These are phyloP conservation scores for Lepidopterella palustris DNA, from an alignment of 495 filamentous ascomycete genomes.

Conservation along the genomic window DNA sequence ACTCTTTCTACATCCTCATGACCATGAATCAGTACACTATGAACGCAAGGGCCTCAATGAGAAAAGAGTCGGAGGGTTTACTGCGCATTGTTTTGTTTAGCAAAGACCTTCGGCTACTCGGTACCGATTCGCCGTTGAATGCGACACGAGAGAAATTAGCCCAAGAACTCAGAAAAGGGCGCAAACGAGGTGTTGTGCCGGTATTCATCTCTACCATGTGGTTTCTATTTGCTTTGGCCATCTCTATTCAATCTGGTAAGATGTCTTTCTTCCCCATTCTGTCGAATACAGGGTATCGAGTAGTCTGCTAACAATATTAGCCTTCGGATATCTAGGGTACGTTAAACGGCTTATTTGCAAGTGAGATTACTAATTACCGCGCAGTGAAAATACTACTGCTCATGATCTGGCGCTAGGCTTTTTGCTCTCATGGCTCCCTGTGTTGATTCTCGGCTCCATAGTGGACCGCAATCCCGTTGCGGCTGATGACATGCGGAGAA, in stretches of 20 bases:
- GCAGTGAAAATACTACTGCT: conserved; percentile 38
- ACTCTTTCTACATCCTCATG: conserved; percentile 41
- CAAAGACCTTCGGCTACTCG: conserved; percentile 28
- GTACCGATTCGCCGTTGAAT: conserved; percentile 16
- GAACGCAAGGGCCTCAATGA: conserved; percentile 18
- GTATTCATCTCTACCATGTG: conserved; percentile 40
- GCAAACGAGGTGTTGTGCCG: conserved; percentile 38
- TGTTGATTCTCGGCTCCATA: conserved; percentile 43
- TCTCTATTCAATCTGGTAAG: conserved; percentile 39
- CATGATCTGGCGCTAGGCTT: conserved; percentile 46
- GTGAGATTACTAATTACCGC: no score
- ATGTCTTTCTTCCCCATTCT: no score
- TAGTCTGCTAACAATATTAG: conserved; percentile 11
- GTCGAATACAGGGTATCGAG: no score
- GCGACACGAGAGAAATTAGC: conserved; percentile 32
- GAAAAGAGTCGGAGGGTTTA: conserved; percentile 34
- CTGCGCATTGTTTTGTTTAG: conserved; percentile 39
- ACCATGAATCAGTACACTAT: conserved; percentile 44
- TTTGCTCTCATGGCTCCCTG: conserved; percentile 44
- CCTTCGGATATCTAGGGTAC: conserved; percentile 39
- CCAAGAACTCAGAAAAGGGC: conserved; percentile 33
- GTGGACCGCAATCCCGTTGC: conserved; percentile 46
- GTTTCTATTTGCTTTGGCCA: conserved; percentile 37
- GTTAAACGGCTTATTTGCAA: no score
- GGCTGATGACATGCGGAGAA: conserved; percentile 33